Evolutionary conservation across 73 alveolate species (phyloP), one percentile per base, ranked within the genome.

Genomic region (Urostyla sp.): DNA sequence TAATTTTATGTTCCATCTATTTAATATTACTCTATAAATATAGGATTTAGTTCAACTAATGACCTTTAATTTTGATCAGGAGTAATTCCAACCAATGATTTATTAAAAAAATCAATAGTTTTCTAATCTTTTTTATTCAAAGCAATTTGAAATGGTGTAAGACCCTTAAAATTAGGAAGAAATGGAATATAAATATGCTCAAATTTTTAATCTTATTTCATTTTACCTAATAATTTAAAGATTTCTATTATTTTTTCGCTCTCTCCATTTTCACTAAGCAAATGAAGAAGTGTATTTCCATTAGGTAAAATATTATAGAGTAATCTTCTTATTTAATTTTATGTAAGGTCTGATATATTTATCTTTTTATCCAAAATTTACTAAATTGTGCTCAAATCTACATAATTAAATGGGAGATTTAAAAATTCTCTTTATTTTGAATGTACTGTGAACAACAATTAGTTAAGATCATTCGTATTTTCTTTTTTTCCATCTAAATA

Each of bases 301-400:
- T 63, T 63, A 8, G 80, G 80, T 13, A 66, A 54, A 13, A 66
- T 66, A 44, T 66, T 66, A 63, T 66, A 66, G 11, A 66, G 37
- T n/a, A 66, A 63, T 37, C 80, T 43, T 28, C 44, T 11, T 21
- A 66, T 46, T 24, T 66, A 24, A n/a, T 66, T 43, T 43, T 66
- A 7, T 21, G 37, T 54, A 21, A 66, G 37, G 23, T 66, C 30
- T 8, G 8, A 13, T 13, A 35, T 43, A 6, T 66, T 51, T 6
- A 66, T 13, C 27, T 37, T n/a, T n/a, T n/a, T n/a, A n/a, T n/a
- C n/a, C 21, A 18, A 21, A 2, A 50, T 27, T 37, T 54, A 40
- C 31, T 75, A 76, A 16, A 75, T 75, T n/a, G 57, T 10, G 36
- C 72, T 38, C 87, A 76, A 75, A 38, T 75, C 79, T 7, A 30